Evolutionary conservation across 805 yeast species (phyloP).

Genomic region (Metschnikowia proteae): DNA sequence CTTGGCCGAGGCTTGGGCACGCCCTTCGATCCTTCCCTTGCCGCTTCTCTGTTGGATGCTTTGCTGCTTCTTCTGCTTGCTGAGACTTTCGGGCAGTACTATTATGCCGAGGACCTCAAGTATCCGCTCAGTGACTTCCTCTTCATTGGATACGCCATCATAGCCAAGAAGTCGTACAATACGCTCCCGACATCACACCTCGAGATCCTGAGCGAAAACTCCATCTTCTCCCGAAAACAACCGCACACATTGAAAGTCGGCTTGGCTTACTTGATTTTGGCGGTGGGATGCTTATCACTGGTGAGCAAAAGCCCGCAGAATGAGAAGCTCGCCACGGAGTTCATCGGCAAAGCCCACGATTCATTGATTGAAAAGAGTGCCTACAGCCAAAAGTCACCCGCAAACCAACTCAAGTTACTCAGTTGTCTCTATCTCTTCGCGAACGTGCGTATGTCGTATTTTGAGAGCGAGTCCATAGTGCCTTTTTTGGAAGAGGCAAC

Average conservation of each 20-base stretch:
- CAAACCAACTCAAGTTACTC: constrained; percentile 18
- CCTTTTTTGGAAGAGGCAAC: constrained; percentile 49
- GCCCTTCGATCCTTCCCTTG: constrained; percentile 74
- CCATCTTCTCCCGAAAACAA: constrained; percentile 16
- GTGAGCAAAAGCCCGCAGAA: constrained; percentile 21
- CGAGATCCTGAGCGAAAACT: constrained; percentile 22
- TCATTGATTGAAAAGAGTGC: constrained; percentile 32
- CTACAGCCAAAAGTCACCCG: constrained; percentile 29
- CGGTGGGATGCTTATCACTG: constrained; percentile 38
- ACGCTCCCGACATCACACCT: constrained; percentile 21
- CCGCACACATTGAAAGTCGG: constrained; percentile 34
- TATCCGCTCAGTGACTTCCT: constrained; percentile 25
- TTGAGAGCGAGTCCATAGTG: constrained; percentile 46
- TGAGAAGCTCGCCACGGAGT: constrained; percentile 28
- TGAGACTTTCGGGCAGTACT: constrained; percentile 22
- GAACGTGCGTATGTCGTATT: constrained; percentile 39
- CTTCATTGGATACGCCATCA: constrained; percentile 30
- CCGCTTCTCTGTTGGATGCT: constrained; percentile 63
- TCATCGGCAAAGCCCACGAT: constrained; percentile 46
- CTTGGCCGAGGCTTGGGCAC: constrained; percentile 32
- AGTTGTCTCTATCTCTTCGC: constrained; percentile 37
- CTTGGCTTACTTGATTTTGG: constrained; percentile 41
- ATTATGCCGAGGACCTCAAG: constrained; percentile 8
- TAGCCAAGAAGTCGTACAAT: constrained; percentile 14
- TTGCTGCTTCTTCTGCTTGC: constrained; percentile 26